phyloP scores from a whole-genome alignment of 2,329 filamentous ascomycete species.

The Penicillium verrucosum region DNA sequence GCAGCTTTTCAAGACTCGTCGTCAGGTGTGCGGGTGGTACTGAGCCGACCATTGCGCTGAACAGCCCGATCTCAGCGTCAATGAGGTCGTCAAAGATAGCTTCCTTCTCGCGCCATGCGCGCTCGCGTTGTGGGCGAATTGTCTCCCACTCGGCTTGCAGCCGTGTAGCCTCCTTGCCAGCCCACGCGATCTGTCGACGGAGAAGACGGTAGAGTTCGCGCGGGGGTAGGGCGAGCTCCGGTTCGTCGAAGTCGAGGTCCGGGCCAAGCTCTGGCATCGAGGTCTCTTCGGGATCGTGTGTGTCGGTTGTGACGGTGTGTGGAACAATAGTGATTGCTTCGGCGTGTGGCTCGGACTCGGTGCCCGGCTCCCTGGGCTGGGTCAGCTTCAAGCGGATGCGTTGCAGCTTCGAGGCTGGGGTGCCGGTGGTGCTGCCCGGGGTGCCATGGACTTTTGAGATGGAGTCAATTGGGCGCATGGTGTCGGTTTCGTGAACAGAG shows the following conservation, averaged over 20 bases:
- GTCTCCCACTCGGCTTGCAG: slow-evolving; percentile 42
- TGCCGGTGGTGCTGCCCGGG: slow-evolving; percentile 21
- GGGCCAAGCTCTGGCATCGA: slow-evolving; percentile 39
- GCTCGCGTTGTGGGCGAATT: slow-evolving; percentile 37
- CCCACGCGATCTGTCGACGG: slow-evolving; percentile 49
- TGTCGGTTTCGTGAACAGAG: slow-evolving; percentile 96
- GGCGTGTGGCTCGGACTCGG: slow-evolving; percentile 21
- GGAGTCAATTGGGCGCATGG: slow-evolving; percentile 65
- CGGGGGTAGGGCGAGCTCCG: slow-evolving; percentile 43
- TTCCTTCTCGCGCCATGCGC: slow-evolving; percentile 44
- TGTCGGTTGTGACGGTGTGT: slow-evolving; percentile 28
- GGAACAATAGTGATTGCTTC: slow-evolving; percentile 15
- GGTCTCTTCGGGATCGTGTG: slow-evolving; percentile 33
- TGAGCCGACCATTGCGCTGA: slow-evolving; percentile 27
- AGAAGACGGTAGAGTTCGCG: slow-evolving; percentile 46
- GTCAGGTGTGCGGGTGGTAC: slow-evolving; percentile 10
- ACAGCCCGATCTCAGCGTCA: slow-evolving; percentile 40
- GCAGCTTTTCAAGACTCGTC: slow-evolving; percentile 24
- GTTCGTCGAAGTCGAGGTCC: slow-evolving; percentile 43
- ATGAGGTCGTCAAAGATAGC: slow-evolving; percentile 44
- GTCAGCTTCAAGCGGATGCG: slow-evolving; percentile 45
- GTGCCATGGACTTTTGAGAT: slow-evolving; percentile 38
- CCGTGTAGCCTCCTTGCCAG: slow-evolving; percentile 41
- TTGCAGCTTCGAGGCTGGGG: slow-evolving; percentile 35
- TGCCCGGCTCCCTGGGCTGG: slow-evolving; percentile 30